Base-by-base conservation (phyloP, 441 rosid species). In the Adansonia grandidieri region DNA sequence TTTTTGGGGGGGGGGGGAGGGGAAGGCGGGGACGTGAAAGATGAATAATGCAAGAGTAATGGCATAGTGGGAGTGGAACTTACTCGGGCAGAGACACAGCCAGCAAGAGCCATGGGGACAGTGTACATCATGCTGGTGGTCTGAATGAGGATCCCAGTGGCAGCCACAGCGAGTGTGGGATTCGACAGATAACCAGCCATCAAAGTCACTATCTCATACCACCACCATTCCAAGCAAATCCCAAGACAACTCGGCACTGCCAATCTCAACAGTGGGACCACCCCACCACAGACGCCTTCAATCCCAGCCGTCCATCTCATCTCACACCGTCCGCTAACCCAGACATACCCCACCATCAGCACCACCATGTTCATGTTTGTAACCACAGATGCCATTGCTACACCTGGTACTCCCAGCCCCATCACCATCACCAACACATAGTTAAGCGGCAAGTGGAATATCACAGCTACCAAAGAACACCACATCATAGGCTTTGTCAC, bases 51-150 rank as follows among this genome's bases (percentile, higher is more conserved):
- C 70, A 65, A 65, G 69, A 44, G 47, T 63, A 5, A 13, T 14
- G 71, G 32, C 20, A 73, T 11, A 69, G 62, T 60, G 24, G 66
- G 42, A 58, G 75, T 22, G 47, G 64, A 42, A 77, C 92, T 64
- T 88, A 94, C 99, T 88, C 97, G 89, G 66, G 99, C 99, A 71
- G 99, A 96, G 81, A 92, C 98, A 56, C 99, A 96, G 32, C 97
- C 99, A 73, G 98, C 97, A 50, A 96, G 93, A 68, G 97, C 98
- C 98, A 96, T 87, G 20, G 99, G 99, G 7, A 94, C 91, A 47
- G 99, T 92, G 81, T 96, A 96, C 99, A 96, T 96, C 90, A 96
- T 90, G 89, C 97, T 91, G n/a, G 99, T 96, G 17, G 99, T 96
- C 89, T 96, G 99, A 69, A 96, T 92, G 50, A 96, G 84, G 50